phyloP scores from a whole-genome alignment of 2,329 filamentous ascomycete species.

The Talaromyces islandicus region DNA sequence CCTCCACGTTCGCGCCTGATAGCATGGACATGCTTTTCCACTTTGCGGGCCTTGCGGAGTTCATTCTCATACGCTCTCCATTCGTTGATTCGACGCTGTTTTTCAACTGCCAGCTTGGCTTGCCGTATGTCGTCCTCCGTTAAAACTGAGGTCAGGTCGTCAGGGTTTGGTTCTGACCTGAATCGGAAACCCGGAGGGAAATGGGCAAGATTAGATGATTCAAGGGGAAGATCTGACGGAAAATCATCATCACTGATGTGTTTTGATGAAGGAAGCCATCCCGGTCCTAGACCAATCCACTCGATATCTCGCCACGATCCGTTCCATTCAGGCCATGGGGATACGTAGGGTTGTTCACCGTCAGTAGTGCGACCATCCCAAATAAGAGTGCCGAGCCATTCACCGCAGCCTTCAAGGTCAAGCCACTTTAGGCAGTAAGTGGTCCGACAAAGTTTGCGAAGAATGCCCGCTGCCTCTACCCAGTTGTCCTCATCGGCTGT shows the following conservation, averaged over 20 bases:
- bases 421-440: slow-evolving; percentile 57
- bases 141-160: slow-evolving; percentile 8
- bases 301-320: slow-evolving; percentile 40
- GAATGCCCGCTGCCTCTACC: slow-evolving; percentile 50
- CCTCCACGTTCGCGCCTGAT: slow-evolving; percentile 27
- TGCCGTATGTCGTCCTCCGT: slow-evolving; percentile 7
- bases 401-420: slow-evolving; percentile 54
- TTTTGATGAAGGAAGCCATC: slow-evolving; percentile 30
- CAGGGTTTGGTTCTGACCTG: slow-evolving; percentile 15
- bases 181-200: slow-evolving; percentile 15
- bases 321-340: slow-evolving; percentile 40
- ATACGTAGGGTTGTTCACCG: slow-evolving; percentile 19
- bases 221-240: slow-evolving; percentile 9
- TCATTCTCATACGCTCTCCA: slow-evolving; percentile 24
- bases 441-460: slow-evolving; percentile 50
- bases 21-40: slow-evolving; percentile 25
- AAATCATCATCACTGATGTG: slow-evolving; percentile 2
- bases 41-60: slow-evolving; percentile 21
- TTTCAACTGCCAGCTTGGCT: slow-evolving; percentile 19
- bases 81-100: slow-evolving; percentile 26
- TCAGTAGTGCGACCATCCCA: slow-evolving; percentile 31
- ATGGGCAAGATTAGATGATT: slow-evolving; percentile 19
- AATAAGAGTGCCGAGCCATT: slow-evolving; percentile 50
- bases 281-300: slow-evolving; percentile 36
- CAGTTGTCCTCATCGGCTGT: slow-evolving; percentile 49